Conservation (phyloP, 1,139 yeast species). For the Casaregolazyma lundiana region DNA sequence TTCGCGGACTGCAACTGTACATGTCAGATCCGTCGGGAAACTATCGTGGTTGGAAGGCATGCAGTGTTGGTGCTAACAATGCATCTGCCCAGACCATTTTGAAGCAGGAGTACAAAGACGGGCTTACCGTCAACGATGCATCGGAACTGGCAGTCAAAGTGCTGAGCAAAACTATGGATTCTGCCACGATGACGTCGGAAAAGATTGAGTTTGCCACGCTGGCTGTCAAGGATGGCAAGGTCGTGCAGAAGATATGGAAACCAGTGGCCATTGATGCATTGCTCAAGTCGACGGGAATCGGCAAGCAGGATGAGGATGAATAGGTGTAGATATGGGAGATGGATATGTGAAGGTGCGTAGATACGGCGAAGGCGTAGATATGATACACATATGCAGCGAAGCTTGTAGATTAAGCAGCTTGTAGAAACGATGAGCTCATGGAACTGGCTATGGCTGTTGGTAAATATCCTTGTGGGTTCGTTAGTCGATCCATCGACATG, state of each 20-base stretch:
- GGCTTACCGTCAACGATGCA: slow-evolving; percentile 60
- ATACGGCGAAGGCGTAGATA: too few species aligned
- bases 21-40: slow-evolving; percentile 97
- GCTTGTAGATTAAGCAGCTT: too few species aligned
- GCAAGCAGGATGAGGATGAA: slow-evolving; percentile 48
- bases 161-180: slow-evolving; percentile 90
- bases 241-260: slow-evolving; percentile 70
- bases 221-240: slow-evolving; percentile 46
- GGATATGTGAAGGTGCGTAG: too few species aligned
- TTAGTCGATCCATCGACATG: too few species aligned
- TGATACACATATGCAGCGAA: too few species aligned
- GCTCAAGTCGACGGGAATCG: slow-evolving; percentile 69
- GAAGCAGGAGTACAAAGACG: slow-evolving; percentile 88
- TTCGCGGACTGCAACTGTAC: slow-evolving; percentile 85
- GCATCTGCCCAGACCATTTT: slow-evolving; percentile 93
- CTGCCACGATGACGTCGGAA: slow-evolving; percentile 77
- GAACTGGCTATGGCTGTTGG: too few species aligned
- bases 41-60: slow-evolving; percentile 98
- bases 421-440: too few species aligned
- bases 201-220: slow-evolving; percentile 89
- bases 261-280: slow-evolving; percentile 72
- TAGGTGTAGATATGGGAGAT: slow-evolving; percentile 23
- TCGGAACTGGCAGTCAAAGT: slow-evolving; percentile 87
- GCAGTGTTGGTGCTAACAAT: slow-evolving; percentile 93
- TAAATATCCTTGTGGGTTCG: too few species aligned